Percentiles rank a stretch among this genome's conserved stretches.
Conservation (phyloP, 768 basidiomycete genomes). For the Coprinopsis marcescibilis region DNA sequence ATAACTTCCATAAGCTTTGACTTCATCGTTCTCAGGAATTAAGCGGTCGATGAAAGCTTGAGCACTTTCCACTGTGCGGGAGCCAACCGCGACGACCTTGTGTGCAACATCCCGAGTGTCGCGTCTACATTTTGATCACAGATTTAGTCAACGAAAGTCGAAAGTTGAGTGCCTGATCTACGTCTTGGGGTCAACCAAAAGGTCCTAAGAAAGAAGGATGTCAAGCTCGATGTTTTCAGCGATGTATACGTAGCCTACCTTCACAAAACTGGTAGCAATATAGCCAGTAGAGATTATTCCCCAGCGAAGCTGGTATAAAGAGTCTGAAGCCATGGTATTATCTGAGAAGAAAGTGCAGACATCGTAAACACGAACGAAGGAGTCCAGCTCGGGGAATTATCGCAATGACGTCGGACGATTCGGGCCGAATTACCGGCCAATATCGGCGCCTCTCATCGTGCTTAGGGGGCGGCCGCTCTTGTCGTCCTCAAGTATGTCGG, state of each 20-base stretch:
- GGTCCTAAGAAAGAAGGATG: slow-evolving; percentile 46
- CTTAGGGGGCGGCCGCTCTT: no score
- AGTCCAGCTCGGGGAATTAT: slow-evolving; percentile 9
- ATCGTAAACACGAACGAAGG: neutral
- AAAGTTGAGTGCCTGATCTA: no score
- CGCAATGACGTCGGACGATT: slow-evolving; percentile 11
- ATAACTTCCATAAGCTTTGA: slow-evolving; percentile 71
- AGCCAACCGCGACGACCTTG: slow-evolving; percentile 71
- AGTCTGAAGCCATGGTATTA: slow-evolving; percentile 1
- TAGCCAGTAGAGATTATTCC: slow-evolving; percentile 82
- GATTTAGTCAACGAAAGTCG: neutral
- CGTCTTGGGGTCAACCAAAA: slow-evolving; percentile 72
- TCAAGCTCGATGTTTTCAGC: neutral
- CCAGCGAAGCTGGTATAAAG: slow-evolving; percentile 53
- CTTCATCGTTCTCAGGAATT: slow-evolving; percentile 42
- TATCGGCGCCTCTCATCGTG: no score
- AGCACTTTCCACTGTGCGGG: slow-evolving; percentile 64
- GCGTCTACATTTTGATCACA: slow-evolving; percentile 38
- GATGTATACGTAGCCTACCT: slow-evolving; percentile 31
- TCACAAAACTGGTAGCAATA: slow-evolving; percentile 65
- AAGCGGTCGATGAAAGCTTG: slow-evolving; percentile 56
- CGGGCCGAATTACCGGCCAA: neutral
- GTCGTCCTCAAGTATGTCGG: no score
- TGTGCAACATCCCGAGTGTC: slow-evolving; percentile 60
- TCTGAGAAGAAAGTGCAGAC: neutral